Base-by-base conservation (phyloP, 257 asterid genomes). In the Nyctanthes arbortristis region DNA sequence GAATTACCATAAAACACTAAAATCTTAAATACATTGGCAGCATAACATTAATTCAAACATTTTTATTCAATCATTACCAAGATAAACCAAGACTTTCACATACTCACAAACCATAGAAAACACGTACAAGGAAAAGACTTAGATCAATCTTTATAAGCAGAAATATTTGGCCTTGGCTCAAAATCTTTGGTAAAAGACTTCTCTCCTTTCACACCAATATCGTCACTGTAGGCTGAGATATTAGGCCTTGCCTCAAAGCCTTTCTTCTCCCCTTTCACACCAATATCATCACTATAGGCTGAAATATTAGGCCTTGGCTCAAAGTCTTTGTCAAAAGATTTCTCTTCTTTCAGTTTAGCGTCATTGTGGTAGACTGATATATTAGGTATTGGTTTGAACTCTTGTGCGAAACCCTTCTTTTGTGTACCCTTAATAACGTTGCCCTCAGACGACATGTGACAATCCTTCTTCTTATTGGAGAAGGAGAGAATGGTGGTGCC, bases 231-330 rank as follows among this genome's bases (percentile, higher is more conserved):
- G 2, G 73, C 37, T 0, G 80, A 43, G 4, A 16, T 2, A 32
- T 60, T 73, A 4, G 24, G 45, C 45, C 45, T 37, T 9, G 45
- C 4, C 13, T 37, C 45, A 37, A 37, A 37, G 3, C 13, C 45
- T 10, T 43, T 24, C n/a, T 43, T 43, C 54, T 43, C 2, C n/a
- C 9, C 33, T 11, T 10, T 12, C 24, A 14, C 24, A 14, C 20
- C 24, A 8, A 14, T 31, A 40, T 74, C 66, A 33, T 72, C 63
- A 1, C 0, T 11, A 16, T 82, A 78, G 2, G 73, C 37, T 0
- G 80, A 43, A 4, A 16, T 2, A 32, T 60, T 73, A 4, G 86
- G 84, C 1, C 78, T 73, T 0, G 84, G 83, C 63, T 81, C 82
- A 35, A 79, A 79, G 35, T 75, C 77, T 3, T 65, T 47, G 0